A percentile compares a stretch with the other conserved stretches of the same genome.
These are phyloP conservation scores for Ceratobasidium sp. DNA, from an alignment of 1,284 basidiomycete genomes.

Conservation along the genomic window DNA sequence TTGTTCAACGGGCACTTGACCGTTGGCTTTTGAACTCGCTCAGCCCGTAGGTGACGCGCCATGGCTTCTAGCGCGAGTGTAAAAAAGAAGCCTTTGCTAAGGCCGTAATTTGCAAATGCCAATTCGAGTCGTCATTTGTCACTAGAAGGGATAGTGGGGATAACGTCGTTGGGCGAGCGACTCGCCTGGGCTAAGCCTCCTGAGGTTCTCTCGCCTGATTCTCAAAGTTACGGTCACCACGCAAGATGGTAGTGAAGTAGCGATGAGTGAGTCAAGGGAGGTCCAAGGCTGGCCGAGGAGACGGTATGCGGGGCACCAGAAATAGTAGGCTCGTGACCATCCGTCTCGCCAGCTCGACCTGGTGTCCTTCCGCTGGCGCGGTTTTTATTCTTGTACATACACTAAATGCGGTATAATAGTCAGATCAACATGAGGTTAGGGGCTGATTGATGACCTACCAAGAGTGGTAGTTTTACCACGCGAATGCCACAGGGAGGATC, in stretches of 20 bases:
- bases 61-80: not conserved
- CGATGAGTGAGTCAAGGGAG: not conserved
- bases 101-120: not conserved
- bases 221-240: too few relatives aligned
- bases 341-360: too few relatives aligned
- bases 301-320: slow-evolving; percentile 24
- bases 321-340: too few relatives aligned
- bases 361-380: too few relatives aligned
- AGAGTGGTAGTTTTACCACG: too few relatives aligned
- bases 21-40: not conserved
- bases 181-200: not conserved
- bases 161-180: not conserved
- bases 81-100: slow-evolving; percentile 15
- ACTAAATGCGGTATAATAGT: too few relatives aligned
- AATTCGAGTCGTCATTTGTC: not conserved
- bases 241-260: not conserved
- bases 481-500: too few relatives aligned
- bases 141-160: not conserved
- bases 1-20: not conserved
- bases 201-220: not conserved
- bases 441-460: too few relatives aligned
- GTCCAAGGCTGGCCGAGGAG: not conserved
- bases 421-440: too few relatives aligned
- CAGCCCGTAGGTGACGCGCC: slow-evolving; percentile 10
- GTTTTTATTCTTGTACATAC: too few relatives aligned